Conservation (phyloP, 2,329 filamentous ascomycete species). For the Pseudogymnoascus sp. region DNA sequence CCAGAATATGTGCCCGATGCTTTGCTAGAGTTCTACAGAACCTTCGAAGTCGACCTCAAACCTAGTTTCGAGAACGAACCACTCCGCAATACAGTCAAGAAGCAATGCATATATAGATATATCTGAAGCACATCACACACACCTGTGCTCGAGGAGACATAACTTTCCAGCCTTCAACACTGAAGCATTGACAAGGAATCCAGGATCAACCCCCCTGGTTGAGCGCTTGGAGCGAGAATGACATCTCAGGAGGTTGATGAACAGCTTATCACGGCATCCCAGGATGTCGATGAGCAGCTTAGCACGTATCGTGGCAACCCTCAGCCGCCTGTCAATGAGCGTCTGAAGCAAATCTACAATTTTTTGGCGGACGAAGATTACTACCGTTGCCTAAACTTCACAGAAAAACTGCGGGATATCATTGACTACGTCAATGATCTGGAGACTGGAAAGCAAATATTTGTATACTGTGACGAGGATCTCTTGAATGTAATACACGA, state of each 20-base stretch:
- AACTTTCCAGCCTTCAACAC: not conserved
- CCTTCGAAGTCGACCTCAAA: not conserved
- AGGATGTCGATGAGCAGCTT: not conserved
- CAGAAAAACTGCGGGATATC: constrained; percentile 27
- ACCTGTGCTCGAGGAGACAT: not conserved
- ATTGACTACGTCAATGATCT: constrained; percentile 20
- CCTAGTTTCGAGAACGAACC: not conserved
- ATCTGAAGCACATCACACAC: not conserved
- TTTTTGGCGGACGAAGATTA: constrained; percentile 44
- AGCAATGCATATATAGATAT: not conserved
- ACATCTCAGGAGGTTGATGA: not conserved
- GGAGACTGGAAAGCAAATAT: constrained; percentile 10
- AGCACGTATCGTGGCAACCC: constrained; percentile 17
- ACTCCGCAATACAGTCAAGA: not conserved
- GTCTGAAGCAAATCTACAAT: constrained; percentile 29
- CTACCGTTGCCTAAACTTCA: constrained; percentile 35
- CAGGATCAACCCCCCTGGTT: not conserved
- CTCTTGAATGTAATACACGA: not conserved
- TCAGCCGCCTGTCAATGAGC: constrained; percentile 28
- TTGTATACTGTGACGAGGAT: not conserved
- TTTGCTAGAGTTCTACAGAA: not conserved
- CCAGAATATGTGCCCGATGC: not conserved
- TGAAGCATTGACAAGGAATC: not conserved
- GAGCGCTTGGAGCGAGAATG: not conserved
- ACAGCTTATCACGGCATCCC: not conserved